Base-by-base conservation (phyloP, 1,284 basidiomycete genomes). In the Ustilago shanxiensis region DNA sequence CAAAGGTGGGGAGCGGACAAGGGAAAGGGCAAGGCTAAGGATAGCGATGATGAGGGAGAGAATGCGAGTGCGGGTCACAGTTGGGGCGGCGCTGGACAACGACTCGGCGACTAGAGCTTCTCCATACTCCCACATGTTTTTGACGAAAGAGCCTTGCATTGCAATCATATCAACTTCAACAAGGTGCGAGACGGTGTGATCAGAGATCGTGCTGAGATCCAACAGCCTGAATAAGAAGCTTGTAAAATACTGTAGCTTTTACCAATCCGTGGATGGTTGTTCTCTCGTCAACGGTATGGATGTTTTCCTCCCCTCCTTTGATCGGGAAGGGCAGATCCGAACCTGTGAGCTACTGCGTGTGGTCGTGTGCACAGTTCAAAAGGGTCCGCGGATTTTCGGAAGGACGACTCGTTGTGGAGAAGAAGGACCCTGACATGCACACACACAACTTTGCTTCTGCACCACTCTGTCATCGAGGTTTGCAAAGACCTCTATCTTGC, bases 271-370 rank as follows among this genome's bases (percentile, higher is more conserved):
- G 66, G 28, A 82, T 84, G 31, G 62, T 57, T 68, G 64, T 74
- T 88, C 89, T 87, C 87, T 91, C 91, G 69, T 91, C 89, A 44
- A 91, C 89, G 0, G 92, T 92, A 83, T 93, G 92, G 13, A 83
- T 66, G 72, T 77, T 66, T 87, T 87, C n/a, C 86, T 87, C 26
- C 29, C 77, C 69, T 28, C 65, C 58, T 29, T 58, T 47, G 58
- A 76, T 71, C 2, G 73, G 73, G 65, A 76, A 76, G 2, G 60
- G 65, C 2, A 29, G 51, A 20, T 72, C 68, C 13, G 72, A 79
- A 31, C 79, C 56, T 22, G 87, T 88, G 14, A 90, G 78, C 26
- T 87, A 53, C 28, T 60, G 50, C 28, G 58, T 53, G 41, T 54
- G 47, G 35, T 29, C 9, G 33, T n/a, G 49, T 60, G 59, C 50